Percentiles rank a stretch among this genome's conserved stretches.
Conservation (phyloP, 371 early-diverging fungal species). For the Coemansia sp. region DNA sequence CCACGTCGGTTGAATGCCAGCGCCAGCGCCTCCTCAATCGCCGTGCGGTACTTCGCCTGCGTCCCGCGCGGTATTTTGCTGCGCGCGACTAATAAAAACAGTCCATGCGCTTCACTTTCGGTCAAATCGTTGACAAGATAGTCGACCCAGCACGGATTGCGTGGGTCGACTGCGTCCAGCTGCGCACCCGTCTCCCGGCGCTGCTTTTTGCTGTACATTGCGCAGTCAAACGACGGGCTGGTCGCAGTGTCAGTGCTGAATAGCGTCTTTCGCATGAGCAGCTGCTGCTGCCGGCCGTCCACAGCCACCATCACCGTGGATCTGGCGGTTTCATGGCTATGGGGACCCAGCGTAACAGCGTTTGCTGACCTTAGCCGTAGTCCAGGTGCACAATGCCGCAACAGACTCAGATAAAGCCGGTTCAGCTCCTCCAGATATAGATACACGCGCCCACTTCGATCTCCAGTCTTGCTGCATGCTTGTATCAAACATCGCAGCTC, state of each 20-base stretch:
- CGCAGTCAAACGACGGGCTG: constrained; percentile 15
- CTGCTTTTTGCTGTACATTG: constrained; percentile 1
- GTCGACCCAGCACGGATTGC: constrained; percentile 38
- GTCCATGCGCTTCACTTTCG: constrained; percentile 17
- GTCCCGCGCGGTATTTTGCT: constrained; percentile 19
- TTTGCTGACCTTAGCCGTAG: constrained; percentile 24
- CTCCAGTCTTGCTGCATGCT: neutral
- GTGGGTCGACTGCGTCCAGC: constrained; percentile 19
- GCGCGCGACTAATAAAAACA: constrained; percentile 28
- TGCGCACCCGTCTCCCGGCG: neutral
- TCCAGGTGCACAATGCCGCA: neutral
- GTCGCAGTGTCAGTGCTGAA: constrained; percentile 4
- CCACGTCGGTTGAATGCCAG: constrained; percentile 37
- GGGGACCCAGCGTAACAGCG: constrained; percentile 10
- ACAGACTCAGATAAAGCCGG: constrained; percentile 13
- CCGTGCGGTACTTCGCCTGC: constrained; percentile 15
- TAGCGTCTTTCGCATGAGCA: neutral
- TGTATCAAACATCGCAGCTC: constrained; percentile 25
- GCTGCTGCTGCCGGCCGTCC: constrained; percentile 10
- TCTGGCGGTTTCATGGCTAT: neutral
- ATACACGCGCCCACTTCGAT: constrained; percentile 26
- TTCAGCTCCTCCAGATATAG: constrained; percentile 26
- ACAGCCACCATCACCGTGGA: constrained; percentile 9
- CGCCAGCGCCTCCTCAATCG: constrained; percentile 41
- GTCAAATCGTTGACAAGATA: constrained; percentile 29